Evolutionary conservation across 1,284 basidiomycete species (phyloP).

Genomic region (Cryptococcus deneoformans): DNA sequence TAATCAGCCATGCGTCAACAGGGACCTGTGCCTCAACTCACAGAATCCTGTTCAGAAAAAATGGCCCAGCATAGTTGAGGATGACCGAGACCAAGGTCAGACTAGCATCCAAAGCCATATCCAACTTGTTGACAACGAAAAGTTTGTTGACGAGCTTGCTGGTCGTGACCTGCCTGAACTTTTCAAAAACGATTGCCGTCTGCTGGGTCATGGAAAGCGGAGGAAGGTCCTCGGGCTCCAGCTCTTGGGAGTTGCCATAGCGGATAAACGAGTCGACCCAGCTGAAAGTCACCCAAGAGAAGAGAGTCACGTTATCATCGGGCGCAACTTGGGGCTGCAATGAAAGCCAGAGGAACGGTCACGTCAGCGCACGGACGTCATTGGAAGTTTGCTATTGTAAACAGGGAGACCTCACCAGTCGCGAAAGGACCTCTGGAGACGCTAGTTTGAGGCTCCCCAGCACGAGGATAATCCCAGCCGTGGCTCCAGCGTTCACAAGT

Average conservation of each 20-base stretch:
- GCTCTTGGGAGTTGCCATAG: conserved; percentile 59
- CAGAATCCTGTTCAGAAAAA: conserved; percentile 51
- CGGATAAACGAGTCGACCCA: conserved; percentile 69
- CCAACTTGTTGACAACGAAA: conserved; percentile 66
- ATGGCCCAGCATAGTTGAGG: conserved; percentile 60
- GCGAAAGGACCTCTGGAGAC: conserved; percentile 28
- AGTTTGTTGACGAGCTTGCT: conserved; percentile 63
- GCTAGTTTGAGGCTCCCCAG: conserved; percentile 34
- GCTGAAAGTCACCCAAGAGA: conserved; percentile 72
- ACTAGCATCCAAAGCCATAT: conserved; percentile 65
- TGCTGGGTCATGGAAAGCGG: conserved; percentile 64
- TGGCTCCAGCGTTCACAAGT: conserved; percentile 19
- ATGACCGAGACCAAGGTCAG: conserved; percentile 63
- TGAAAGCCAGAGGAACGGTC: background rate
- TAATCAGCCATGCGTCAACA: background rate
- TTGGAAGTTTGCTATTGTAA: background rate
- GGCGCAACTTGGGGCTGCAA: conserved; percentile 18
- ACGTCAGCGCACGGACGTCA: background rate
- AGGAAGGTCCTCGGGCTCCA: conserved; percentile 71
- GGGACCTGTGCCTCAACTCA: conserved; percentile 13
- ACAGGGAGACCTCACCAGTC: conserved; percentile 23
- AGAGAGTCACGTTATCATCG: conserved; percentile 71
- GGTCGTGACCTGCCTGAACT: conserved; percentile 48
- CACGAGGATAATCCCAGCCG: conserved; percentile 20
- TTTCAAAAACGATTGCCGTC: conserved; percentile 63